Percentiles rank a stretch among this genome's conserved stretches.
phyloP scores from a whole-genome alignment of 2,329 filamentous ascomycete genomes.

The Drechslera avenae region DNA sequence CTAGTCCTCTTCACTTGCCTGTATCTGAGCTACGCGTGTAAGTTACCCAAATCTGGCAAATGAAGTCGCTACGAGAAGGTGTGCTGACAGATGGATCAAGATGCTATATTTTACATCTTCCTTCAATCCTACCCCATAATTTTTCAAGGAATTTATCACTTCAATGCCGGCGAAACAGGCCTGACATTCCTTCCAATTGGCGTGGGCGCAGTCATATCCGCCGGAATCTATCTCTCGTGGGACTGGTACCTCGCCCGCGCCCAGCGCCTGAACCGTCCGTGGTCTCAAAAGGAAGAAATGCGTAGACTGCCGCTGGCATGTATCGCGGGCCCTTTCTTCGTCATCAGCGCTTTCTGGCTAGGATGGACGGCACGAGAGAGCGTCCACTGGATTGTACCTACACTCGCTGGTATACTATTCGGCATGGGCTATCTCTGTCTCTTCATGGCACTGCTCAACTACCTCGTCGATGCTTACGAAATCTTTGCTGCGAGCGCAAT shows the following conservation, averaged over 20 bases:
- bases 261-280: conserved; percentile 55
- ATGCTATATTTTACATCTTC: conserved; percentile 70
- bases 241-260: conserved; percentile 64
- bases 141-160: conserved; percentile 66
- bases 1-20: conserved; percentile 76
- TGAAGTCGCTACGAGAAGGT: not conserved
- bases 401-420: conserved; percentile 50
- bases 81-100: conserved; percentile 10
- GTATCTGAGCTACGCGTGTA: conserved; percentile 67
- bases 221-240: conserved; percentile 68
- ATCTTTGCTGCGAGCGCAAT: conserved; percentile 76
- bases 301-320: conserved; percentile 73
- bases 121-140: conserved; percentile 75
- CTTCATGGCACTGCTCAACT: conserved; percentile 64
- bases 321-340: conserved; percentile 67
- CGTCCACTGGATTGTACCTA: conserved; percentile 53
- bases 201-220: conserved; percentile 63
- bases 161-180: conserved; percentile 68
- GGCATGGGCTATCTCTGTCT: conserved; percentile 56
- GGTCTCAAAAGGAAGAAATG: conserved; percentile 68
- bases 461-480: conserved; percentile 70
- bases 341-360: conserved; percentile 51
- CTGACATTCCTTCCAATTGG: conserved; percentile 73
- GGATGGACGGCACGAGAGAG: conserved; percentile 48
- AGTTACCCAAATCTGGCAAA: conserved; percentile 11